These are phyloP conservation scores for Podila minutissima DNA, from an alignment of 192 early-diverging fungal species.

Conservation along the genomic window DNA sequence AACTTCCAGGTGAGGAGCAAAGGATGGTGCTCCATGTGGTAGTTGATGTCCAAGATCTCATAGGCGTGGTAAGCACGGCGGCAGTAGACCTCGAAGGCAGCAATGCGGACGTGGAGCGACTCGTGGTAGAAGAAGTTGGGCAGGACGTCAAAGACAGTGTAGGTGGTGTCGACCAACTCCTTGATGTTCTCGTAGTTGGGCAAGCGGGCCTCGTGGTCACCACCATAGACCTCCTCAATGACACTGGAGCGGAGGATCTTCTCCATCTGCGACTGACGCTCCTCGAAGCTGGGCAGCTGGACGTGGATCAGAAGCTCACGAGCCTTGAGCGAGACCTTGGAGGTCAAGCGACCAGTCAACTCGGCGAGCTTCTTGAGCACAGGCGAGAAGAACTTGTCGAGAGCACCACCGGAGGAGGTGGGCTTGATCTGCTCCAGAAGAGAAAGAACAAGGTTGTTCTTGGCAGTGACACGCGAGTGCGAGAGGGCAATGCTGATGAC, in stretches of 20 bases:
- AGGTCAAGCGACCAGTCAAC: conserved; percentile 75
- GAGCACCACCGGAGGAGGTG: conserved; percentile 64
- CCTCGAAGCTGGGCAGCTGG: conserved; percentile 92
- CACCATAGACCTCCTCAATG: conserved; percentile 82
- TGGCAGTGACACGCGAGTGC: conserved; percentile 81
- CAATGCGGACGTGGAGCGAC: conserved; percentile 78
- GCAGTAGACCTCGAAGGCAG: conserved; percentile 96
- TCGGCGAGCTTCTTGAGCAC: conserved; percentile 84
- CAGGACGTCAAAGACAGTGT: conserved; percentile 95
- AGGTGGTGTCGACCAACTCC: conserved; percentile 91
- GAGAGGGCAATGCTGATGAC: conserved; percentile 81
- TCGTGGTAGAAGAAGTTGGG: conserved; percentile 93
- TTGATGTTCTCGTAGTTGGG: conserved; percentile 83
- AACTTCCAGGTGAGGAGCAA: conserved; percentile 84
- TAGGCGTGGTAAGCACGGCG: conserved; percentile 98
- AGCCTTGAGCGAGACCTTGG: conserved; percentile 94
- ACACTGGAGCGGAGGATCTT: conserved; percentile 81
- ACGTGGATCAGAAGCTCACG: conserved; percentile 94
- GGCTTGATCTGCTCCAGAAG: conserved; percentile 86
- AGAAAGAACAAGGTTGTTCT: conserved; percentile 80
- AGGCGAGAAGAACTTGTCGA: conserved; percentile 79
- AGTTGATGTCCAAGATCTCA: conserved; percentile 87
- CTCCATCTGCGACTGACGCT: conserved; percentile 86
- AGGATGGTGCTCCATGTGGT: conserved; percentile 69
- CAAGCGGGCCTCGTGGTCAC: conserved; percentile 72